Percentiles rank a stretch among this genome's conserved stretches.
phyloP scores from a whole-genome alignment of 2,329 filamentous ascomycete genomes.

The Talaromyces funiculosus region DNA sequence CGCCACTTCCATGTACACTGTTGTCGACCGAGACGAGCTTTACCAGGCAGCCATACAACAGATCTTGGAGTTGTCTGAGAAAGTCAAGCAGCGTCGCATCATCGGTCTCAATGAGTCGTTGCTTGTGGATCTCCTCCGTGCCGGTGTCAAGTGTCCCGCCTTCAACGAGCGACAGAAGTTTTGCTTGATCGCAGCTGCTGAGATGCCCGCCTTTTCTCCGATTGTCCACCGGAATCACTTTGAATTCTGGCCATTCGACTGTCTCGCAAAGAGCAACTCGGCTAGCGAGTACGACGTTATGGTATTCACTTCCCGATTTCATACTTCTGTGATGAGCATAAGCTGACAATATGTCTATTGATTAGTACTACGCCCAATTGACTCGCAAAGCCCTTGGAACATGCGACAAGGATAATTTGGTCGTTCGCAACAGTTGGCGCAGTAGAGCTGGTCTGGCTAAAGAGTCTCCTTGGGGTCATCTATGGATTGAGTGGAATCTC shows the following conservation, averaged over 20 bases:
- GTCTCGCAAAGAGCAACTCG: conserved; percentile 24
- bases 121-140: conserved; percentile 34
- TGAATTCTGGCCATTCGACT: conserved; percentile 39
- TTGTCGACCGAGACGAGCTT: conserved; percentile 43
- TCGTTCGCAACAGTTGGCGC: conserved; percentile 9
- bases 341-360: background rate
- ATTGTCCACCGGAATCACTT: conserved; percentile 21
- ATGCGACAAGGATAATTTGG: conserved; percentile 1
- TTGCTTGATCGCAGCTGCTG: conserved; percentile 26
- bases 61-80: conserved; percentile 64
- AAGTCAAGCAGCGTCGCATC: conserved; percentile 43
- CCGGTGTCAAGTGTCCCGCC: conserved; percentile 37
- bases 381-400: conserved; percentile 20
- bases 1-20: conserved; percentile 39
- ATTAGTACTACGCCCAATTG: conserved; percentile 23
- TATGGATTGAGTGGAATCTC: conserved; percentile 27
- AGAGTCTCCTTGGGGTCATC: conserved; percentile 23
- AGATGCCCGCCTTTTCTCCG: conserved; percentile 18
- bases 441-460: background rate
- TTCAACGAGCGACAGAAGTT: conserved; percentile 43
- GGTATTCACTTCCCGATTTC: conserved; percentile 20
- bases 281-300: conserved; percentile 19
- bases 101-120: conserved; percentile 38
- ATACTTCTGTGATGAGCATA: background rate
- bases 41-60: conserved; percentile 46